phyloP scores from a whole-genome alignment of 192 early-diverging fungal genomes.

The Linnemannia hyalina region DNA sequence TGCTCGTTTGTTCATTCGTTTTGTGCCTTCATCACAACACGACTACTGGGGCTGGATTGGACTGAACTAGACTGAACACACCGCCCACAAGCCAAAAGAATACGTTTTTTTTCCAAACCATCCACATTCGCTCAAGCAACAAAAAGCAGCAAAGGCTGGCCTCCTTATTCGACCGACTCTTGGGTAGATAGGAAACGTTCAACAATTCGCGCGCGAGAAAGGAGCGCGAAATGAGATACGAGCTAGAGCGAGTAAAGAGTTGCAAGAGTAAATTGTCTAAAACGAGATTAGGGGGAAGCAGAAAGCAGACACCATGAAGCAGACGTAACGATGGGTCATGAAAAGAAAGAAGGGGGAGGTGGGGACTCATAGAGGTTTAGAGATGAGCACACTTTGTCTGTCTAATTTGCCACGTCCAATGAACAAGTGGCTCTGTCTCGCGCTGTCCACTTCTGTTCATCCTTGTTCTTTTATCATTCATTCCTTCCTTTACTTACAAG shows the following conservation, averaged over 20 bases:
- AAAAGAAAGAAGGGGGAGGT: neutral
- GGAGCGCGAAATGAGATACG: too few species aligned
- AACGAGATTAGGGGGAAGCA: neutral
- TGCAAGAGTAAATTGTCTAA: neutral
- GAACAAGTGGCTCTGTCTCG: neutral
- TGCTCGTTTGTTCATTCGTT: neutral
- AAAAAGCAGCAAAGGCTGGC: too few species aligned
- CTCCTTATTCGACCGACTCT: too few species aligned
- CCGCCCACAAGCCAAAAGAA: neutral
- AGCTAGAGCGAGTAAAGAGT: neutral
- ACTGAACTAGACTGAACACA: too few species aligned
- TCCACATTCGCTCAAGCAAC: too few species aligned
- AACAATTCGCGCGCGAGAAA: too few species aligned
- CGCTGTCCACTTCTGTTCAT: neutral
- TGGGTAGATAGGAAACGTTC: too few species aligned
- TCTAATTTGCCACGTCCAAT: neutral
- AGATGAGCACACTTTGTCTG: neutral
- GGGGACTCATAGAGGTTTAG: neutral
- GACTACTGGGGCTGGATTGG: neutral
- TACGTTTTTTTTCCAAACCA: too few species aligned
- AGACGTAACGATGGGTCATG: neutral
- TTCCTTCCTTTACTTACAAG: neutral
- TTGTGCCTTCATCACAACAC: neutral
- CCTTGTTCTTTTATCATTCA: too few species aligned
- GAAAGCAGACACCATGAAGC: neutral